Evolutionary conservation across 2,329 filamentous ascomycete species (phyloP), one percentile per base, ranked within the genome.

Genomic region (Alternaria ventricosa): DNA sequence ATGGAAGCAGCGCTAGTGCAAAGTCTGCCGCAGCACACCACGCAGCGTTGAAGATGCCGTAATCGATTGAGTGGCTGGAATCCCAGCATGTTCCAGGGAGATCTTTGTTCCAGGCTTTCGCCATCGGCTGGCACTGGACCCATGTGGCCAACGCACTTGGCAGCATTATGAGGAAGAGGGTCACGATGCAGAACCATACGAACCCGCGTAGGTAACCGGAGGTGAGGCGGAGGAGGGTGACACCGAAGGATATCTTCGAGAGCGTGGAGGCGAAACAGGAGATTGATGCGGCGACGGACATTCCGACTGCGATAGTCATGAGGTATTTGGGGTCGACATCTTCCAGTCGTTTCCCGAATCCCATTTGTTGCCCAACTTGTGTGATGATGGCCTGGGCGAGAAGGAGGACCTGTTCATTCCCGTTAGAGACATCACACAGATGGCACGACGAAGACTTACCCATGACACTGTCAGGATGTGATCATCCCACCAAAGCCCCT

Each of bases 401-500:
- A 15, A 76, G 68, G 5, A 76, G 64, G 3, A 69, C 5, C 73
- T 76, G 41, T 45, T 33, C n/a, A 11, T 22, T 27, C 12, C 33
- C 25, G 22, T 69, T 28, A 66, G 63, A 25, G 7, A 33, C 13
- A 4, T 13, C 12, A 18, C 12, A 33, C 3, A 6, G 4, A 23
- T 5, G 4, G 10, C 15, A 27, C 5, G 10, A 15, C 9, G 4
- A 3, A 9, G 13, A 61, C 67, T 18, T 63, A 75, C 74, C 71
- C 73, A 75, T 43, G 74, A 71, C 3, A 55, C n/a, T 4, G 71
- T 66, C 5, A 76, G 60, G n/a, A 75, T 71, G 25, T 73, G 58
- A 49, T 76, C 74, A 53, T 76, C 73, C 73, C 73, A 75, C 74
- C 73, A 75, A 9, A 76, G 60, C 2, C 64, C 63, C 50, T 74